Percentiles rank a stretch among this genome's conserved stretches.
Evolutionary conservation across 768 basidiomycete species (phyloP).

Genomic region (Strobilomyces dryophilus): DNA sequence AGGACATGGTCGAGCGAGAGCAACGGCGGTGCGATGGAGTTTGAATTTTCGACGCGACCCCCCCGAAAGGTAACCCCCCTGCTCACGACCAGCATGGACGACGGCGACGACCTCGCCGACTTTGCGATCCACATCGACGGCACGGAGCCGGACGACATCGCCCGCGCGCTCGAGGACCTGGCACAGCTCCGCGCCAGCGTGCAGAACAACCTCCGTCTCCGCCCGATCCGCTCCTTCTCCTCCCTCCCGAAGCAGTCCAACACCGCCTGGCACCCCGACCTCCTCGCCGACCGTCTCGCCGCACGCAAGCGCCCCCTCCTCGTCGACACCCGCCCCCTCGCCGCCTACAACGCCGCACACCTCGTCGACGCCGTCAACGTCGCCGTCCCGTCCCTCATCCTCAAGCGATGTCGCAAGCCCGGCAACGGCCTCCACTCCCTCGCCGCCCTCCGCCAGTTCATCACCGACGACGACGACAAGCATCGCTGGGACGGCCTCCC

Average conservation of each 20-base stretch:
- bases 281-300: slow-evolving; percentile 47
- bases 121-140: slow-evolving; percentile 17
- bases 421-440: slow-evolving; percentile 63
- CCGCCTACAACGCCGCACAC: slow-evolving; percentile 60
- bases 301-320: slow-evolving; percentile 57
- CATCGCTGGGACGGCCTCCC: slow-evolving; percentile 60
- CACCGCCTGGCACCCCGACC: slow-evolving; percentile 38
- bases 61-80: slow-evolving; percentile 4
- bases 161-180: slow-evolving; percentile 62
- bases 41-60: slow-evolving; percentile 24
- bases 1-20: background rate
- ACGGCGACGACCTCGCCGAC: slow-evolving; percentile 28
- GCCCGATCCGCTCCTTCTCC: slow-evolving; percentile 65
- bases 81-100: slow-evolving; percentile 13
- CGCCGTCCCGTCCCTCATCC: slow-evolving; percentile 85
- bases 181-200: slow-evolving; percentile 68
- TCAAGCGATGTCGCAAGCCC: slow-evolving; percentile 77
- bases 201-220: slow-evolving; percentile 70
- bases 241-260: slow-evolving; percentile 42
- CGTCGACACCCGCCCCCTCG: slow-evolving; percentile 76
- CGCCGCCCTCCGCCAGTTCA: slow-evolving; percentile 70
- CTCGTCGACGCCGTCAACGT: slow-evolving; percentile 74
- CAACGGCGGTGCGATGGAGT: slow-evolving; percentile 6
- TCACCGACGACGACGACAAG: slow-evolving; percentile 76
- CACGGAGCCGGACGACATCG: slow-evolving; percentile 49